Conservation (phyloP, 2,329 filamentous ascomycete genomes). For the Cordyceps cicadae region DNA sequence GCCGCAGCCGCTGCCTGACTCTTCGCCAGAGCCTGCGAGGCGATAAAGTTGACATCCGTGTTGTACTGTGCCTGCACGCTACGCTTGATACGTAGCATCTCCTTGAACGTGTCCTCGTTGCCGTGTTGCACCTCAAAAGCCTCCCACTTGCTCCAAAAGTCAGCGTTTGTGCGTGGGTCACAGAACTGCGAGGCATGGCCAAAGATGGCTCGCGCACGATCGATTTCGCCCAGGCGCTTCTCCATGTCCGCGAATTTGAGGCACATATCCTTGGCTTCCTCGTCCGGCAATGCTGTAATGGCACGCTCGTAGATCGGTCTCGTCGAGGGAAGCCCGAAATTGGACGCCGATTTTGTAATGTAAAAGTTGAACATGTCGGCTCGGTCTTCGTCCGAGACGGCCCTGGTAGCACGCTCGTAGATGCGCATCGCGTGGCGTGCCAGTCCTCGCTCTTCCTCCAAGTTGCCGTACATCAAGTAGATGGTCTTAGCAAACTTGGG, state of each 20-base stretch:
- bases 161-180: constrained; percentile 81
- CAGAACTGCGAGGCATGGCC: constrained; percentile 96
- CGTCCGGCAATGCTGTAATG: constrained; percentile 86
- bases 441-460: constrained; percentile 91
- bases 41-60: constrained; percentile 97
- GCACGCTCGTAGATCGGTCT: constrained; percentile 93
- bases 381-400: constrained; percentile 88
- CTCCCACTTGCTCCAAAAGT: constrained; percentile 97
- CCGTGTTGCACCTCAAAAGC: constrained; percentile 94
- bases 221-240: constrained; percentile 82
- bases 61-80: constrained; percentile 98
- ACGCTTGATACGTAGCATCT: constrained; percentile 96
- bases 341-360: constrained; percentile 96
- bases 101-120: constrained; percentile 98
- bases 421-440: constrained; percentile 98
- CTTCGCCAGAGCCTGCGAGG: constrained; percentile 83
- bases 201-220: constrained; percentile 90
- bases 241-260: constrained; percentile 98
- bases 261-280: constrained; percentile 94
- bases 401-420: constrained; percentile 91
- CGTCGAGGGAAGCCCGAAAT: constrained; percentile 93
- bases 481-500: constrained; percentile 93
- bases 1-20: constrained; percentile 56
- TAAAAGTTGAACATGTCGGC: constrained; percentile 99
- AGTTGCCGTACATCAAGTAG: constrained; percentile 95